phyloP scores from a whole-genome alignment of 2,329 filamentous ascomycete genomes.

The Diatrype stigma region DNA sequence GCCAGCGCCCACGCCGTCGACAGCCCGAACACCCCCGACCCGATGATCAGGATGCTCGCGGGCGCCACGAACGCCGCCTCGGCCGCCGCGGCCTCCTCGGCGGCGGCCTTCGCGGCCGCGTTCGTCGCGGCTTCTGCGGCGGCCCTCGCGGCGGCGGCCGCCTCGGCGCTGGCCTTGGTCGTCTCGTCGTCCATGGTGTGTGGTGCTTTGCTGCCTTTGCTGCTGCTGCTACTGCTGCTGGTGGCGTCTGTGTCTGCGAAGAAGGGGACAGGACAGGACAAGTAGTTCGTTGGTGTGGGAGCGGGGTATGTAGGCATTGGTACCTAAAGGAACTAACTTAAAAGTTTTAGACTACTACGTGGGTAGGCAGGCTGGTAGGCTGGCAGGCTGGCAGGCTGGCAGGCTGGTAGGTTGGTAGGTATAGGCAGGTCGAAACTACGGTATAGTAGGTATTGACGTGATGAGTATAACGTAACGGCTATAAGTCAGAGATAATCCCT shows the following conservation, averaged over 20 bases:
- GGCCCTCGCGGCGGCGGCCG: neutral
- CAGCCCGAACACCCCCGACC: constrained; percentile 47
- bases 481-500: too few species aligned
- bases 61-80: constrained; percentile 11
- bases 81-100: neutral
- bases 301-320: neutral
- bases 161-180: neutral
- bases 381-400: too few species aligned
- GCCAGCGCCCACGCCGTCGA: constrained; percentile 62
- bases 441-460: too few species aligned
- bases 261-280: neutral
- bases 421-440: too few species aligned
- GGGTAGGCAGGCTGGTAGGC: too few species aligned
- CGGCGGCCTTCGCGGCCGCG: neutral
- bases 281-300: neutral
- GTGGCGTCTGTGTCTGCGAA: constrained; percentile 4
- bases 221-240: too few species aligned
- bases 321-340: too few species aligned
- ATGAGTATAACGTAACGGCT: too few species aligned
- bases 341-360: too few species aligned
- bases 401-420: too few species aligned
- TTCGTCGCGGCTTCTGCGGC: constrained; percentile 16
- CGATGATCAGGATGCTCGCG: constrained; percentile 59
- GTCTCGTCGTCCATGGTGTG: too few species aligned
- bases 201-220: too few species aligned